These are phyloP conservation scores for Dichotomopilus funicola DNA, from an alignment of 2,329 filamentous ascomycete species.

Conservation along the genomic window DNA sequence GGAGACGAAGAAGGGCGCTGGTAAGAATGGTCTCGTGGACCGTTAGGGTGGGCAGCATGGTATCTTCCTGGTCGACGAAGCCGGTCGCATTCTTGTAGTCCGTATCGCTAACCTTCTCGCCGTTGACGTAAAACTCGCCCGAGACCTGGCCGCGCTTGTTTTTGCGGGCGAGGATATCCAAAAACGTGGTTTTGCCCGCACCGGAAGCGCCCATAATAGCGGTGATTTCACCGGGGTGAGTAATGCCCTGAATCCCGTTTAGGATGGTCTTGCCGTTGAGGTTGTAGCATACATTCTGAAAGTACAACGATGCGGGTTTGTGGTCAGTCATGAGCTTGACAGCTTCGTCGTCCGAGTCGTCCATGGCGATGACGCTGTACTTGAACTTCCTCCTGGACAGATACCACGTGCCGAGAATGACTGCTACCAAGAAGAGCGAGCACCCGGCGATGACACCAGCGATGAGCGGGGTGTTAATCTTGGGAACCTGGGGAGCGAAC, in stretches of 20 bases:
- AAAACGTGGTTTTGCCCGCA: slow-evolving; percentile 93
- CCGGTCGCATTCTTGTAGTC: slow-evolving; percentile 91
- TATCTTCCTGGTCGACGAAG: slow-evolving; percentile 97
- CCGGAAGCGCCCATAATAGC: slow-evolving; percentile 98
- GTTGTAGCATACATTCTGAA: slow-evolving; percentile 78
- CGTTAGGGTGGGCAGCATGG: slow-evolving; percentile 89
- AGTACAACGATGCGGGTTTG: slow-evolving; percentile 81
- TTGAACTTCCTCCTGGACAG: slow-evolving; percentile 66
- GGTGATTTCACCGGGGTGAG: slow-evolving; percentile 90
- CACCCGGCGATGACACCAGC: slow-evolving; percentile 84
- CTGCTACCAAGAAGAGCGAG: slow-evolving; percentile 79
- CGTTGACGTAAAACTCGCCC: slow-evolving; percentile 88
- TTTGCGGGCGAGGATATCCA: slow-evolving; percentile 93
- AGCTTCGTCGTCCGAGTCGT: slow-evolving; percentile 84
- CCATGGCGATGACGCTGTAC: slow-evolving; percentile 71
- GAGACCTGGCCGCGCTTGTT: slow-evolving; percentile 79
- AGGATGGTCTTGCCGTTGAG: slow-evolving; percentile 87
- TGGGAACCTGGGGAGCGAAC: slow-evolving; percentile 80
- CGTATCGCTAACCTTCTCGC: slow-evolving; percentile 74
- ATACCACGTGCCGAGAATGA: slow-evolving; percentile 82
- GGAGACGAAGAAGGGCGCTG: slow-evolving; percentile 86
- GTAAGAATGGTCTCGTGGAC: slow-evolving; percentile 97
- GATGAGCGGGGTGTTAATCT: slow-evolving; percentile 95
- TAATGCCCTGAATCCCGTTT: slow-evolving; percentile 70
- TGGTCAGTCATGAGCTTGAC: slow-evolving; percentile 85